These are phyloP conservation scores for Pelargonium citronellum DNA, from an alignment of 441 rosid genomes.

Conservation along the genomic window DNA sequence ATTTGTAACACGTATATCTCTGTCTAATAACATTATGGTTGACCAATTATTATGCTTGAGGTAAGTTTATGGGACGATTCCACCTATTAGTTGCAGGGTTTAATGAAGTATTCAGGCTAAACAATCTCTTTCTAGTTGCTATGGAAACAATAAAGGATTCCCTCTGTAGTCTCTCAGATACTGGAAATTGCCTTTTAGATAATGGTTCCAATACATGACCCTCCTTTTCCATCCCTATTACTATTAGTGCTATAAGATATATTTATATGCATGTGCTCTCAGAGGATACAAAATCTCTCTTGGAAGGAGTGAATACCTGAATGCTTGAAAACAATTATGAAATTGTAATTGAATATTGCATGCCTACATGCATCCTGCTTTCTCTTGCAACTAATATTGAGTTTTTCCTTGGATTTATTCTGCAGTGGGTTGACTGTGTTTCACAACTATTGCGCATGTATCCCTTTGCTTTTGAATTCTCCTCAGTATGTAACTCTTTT, in stretches of 20 bases:
- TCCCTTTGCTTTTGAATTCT: constrained; percentile 94
- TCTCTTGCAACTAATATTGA: constrained; percentile 10
- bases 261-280: neutral
- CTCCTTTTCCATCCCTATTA: neutral
- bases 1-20: no score
- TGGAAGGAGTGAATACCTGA: neutral
- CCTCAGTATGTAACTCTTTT: constrained; percentile 61
- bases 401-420: constrained; percentile 23
- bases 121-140: no score
- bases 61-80: no score
- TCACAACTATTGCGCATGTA: constrained; percentile 88
- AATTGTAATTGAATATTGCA: neutral
- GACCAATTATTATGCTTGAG: no score
- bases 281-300: no score
- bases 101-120: no score
- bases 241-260: neutral
- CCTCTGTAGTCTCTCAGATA: no score
- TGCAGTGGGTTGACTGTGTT: constrained; percentile 99
- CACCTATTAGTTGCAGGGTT: no score
- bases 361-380: neutral
- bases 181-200: neutral
- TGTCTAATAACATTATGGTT: no score
- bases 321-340: neutral
- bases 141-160: no score
- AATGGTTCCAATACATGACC: neutral